These are phyloP conservation scores for Porphyrellus sp. DNA, from an alignment of 1,284 basidiomycete species.

Conservation along the genomic window DNA sequence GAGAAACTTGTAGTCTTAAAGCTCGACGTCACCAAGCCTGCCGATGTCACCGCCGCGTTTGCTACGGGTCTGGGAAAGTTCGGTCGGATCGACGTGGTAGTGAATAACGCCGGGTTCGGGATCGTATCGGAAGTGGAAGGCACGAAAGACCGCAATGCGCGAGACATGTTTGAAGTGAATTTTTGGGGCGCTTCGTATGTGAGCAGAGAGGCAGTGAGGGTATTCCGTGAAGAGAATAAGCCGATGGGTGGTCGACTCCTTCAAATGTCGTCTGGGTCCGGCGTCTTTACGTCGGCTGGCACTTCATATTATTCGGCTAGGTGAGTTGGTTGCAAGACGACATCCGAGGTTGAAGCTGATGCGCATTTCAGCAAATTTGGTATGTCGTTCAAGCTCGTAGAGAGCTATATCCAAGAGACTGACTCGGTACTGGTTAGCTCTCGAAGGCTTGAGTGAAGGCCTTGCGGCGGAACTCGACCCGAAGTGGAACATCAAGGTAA, in stretches of 20 bases:
- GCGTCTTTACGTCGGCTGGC: constrained; percentile 3
- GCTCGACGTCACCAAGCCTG: constrained; percentile 39
- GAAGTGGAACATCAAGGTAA: constrained; percentile 26
- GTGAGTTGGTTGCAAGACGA: constrained; percentile 2
- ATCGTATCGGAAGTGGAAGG: constrained; percentile 32
- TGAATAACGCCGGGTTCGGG: no score
- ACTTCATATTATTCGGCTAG: constrained; percentile 18
- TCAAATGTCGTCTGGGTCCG: constrained; percentile 22
- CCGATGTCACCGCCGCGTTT: constrained; percentile 34
- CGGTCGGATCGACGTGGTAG: constrained; percentile 40
- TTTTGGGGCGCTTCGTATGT: no score
- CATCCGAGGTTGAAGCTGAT: neutral
- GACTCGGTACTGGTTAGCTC: constrained; percentile 12
- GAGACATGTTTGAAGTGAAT: constrained; percentile 35
- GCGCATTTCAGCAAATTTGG: constrained; percentile 19
- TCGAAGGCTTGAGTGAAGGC: constrained; percentile 22
- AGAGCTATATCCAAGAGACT: neutral
- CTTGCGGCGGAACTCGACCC: constrained; percentile 19
- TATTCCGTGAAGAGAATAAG: constrained; percentile 27
- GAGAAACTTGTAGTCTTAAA: constrained; percentile 36
- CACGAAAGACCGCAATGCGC: constrained; percentile 20
- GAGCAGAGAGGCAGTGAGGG: constrained; percentile 24
- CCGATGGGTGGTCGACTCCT: constrained; percentile 25
- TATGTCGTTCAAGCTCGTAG: constrained; percentile 2
- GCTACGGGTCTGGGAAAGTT: constrained; percentile 30